Percentiles rank a stretch among this genome's conserved stretches.
These are phyloP conservation scores for Butyriboletus loyo DNA, from an alignment of 768 basidiomycete genomes.

Conservation along the genomic window DNA sequence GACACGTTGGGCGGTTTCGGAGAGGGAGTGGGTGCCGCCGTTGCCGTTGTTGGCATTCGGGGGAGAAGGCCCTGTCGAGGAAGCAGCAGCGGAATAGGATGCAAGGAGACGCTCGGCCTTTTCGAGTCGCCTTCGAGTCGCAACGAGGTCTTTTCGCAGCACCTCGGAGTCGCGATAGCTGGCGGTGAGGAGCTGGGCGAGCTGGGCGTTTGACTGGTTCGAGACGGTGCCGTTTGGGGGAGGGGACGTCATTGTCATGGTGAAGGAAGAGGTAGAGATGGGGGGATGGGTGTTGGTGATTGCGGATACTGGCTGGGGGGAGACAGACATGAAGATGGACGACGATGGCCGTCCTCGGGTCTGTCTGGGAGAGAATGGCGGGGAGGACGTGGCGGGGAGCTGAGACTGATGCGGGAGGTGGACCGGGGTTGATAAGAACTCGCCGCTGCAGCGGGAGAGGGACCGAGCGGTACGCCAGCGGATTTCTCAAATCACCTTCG, in stretches of 20 bases:
- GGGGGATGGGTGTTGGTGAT: not conserved
- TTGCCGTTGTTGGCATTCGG: conserved; percentile 16
- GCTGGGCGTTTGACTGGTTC: conserved; percentile 44
- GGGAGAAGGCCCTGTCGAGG: not conserved
- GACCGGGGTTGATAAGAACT: conserved; percentile 14
- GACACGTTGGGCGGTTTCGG: conserved; percentile 36
- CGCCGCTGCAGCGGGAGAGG: not conserved
- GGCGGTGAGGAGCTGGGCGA: conserved; percentile 55
- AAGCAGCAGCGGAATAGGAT: conserved; percentile 20
- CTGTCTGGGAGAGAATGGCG: not conserved
- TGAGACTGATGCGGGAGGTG: not conserved
- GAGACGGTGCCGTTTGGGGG: conserved; percentile 18
- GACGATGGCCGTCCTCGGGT: too few relatives aligned
- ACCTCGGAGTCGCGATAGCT: conserved; percentile 51
- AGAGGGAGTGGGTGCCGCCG: conserved; percentile 7
- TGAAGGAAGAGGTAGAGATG: not conserved
- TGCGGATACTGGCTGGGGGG: conserved; percentile 8
- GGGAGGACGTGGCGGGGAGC: not conserved
- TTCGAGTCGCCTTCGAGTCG: conserved; percentile 45
- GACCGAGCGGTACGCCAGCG: conserved; percentile 20
- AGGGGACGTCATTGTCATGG: conserved; percentile 5
- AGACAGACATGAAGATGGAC: conserved; percentile 27
- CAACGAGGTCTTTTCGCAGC: conserved; percentile 48
- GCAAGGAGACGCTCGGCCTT: conserved; percentile 48
- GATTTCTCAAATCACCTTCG: conserved; percentile 13